phyloP scores from a whole-genome alignment of 2,329 filamentous ascomycete species.

The Massarina eburnea region DNA sequence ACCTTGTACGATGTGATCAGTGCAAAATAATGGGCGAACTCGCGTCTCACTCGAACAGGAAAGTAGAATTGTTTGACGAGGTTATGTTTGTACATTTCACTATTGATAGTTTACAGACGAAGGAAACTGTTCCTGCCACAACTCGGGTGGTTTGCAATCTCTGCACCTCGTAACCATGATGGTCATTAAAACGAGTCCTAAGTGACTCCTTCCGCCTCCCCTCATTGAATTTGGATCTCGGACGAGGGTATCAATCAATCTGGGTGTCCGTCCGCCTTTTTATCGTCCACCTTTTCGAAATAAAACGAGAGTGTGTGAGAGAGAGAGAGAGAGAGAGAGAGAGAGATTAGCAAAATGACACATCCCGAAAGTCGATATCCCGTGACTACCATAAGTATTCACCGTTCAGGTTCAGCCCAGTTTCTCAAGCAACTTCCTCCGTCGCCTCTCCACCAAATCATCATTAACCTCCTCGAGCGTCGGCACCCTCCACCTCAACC shows the following conservation, averaged over 20 bases:
- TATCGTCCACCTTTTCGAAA: neutral
- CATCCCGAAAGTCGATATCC: too few relatives aligned
- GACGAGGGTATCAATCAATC: conserved; percentile 20
- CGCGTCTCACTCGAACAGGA: too few relatives aligned
- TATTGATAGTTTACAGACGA: conserved; percentile 1
- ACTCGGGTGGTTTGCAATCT: neutral
- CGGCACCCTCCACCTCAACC: conserved; percentile 78
- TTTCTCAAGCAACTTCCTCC: conserved; percentile 82
- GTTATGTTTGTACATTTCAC: neutral
- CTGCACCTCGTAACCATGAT: neutral
- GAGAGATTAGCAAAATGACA: neutral
- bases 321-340: neutral
- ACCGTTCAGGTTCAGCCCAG: conserved; percentile 56
- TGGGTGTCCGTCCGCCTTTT: neutral
- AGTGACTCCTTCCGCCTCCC: neutral
- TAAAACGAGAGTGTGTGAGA: neutral
- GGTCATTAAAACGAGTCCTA: conserved; percentile 1
- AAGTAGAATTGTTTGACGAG: neutral
- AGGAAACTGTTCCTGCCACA: conserved; percentile 1
- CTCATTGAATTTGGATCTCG: neutral
- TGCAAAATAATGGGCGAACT: too few relatives aligned
- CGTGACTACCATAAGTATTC: too few relatives aligned
- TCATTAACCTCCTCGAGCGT: conserved; percentile 91
- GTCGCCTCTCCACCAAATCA: conserved; percentile 84
- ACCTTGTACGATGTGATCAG: too few relatives aligned